Percentiles rank a stretch among this genome's conserved stretches.
phyloP scores from a whole-genome alignment of 2,329 filamentous ascomycete species.

The Hypomyces rosellus region DNA sequence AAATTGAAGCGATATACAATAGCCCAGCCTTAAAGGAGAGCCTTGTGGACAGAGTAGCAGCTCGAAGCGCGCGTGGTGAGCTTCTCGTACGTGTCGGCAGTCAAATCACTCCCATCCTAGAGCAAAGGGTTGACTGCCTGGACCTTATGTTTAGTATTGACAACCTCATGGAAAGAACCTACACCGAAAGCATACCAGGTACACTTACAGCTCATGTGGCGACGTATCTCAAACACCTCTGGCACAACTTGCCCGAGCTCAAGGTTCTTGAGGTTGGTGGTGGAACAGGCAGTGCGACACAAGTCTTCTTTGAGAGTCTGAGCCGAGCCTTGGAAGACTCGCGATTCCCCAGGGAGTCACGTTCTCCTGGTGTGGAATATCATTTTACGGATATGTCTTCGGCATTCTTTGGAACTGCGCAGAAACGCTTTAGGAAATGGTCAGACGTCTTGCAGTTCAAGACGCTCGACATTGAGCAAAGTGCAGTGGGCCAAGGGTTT shows the following conservation, averaged over 20 bases:
- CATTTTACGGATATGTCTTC: conserved; percentile 31
- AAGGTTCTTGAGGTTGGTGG: conserved; percentile 10
- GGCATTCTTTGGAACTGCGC: conserved; percentile 19
- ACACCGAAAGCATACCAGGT: conserved; percentile 3
- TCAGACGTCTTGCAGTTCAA: too few species aligned
- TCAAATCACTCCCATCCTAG: not conserved
- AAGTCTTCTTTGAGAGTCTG: conserved; percentile 17
- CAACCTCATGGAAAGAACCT: conserved; percentile 16
- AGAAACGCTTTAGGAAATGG: too few species aligned
- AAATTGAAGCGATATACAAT: too few species aligned
- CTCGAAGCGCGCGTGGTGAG: too few species aligned
- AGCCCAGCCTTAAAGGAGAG: too few species aligned
- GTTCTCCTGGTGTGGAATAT: conserved; percentile 14
- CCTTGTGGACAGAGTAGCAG: too few species aligned
- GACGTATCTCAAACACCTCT: too few species aligned
- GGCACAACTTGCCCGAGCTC: too few species aligned
- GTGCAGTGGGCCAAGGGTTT: too few species aligned
- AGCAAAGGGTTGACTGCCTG: not conserved
- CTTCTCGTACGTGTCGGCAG: too few species aligned
- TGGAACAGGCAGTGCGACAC: conserved; percentile 28
- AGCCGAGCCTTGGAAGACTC: conserved; percentile 12
- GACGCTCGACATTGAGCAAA: too few species aligned
- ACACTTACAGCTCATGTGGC: too few species aligned
- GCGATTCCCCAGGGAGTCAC: conserved; percentile 11
- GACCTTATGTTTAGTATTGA: not conserved